Conservation (phyloP, 2,329 filamentous ascomycete genomes). For the Leptoxyphium fumago region DNA sequence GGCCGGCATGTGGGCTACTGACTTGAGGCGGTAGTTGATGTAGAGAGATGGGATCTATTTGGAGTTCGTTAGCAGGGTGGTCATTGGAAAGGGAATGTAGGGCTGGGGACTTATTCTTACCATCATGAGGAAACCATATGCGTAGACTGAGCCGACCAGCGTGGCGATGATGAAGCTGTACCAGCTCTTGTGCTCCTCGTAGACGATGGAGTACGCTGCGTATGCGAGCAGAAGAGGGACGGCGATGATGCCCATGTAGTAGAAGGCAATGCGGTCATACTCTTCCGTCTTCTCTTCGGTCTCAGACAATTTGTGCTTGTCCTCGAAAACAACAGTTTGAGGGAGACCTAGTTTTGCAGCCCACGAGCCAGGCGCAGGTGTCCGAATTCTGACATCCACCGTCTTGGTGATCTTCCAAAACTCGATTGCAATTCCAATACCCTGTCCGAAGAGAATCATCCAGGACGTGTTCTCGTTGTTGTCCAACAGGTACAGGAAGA, state of each 20-base stretch:
- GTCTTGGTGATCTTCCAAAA: slow-evolving; percentile 95
- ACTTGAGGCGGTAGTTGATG: slow-evolving; percentile 94
- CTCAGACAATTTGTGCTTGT: slow-evolving; percentile 90
- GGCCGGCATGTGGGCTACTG: slow-evolving; percentile 87
- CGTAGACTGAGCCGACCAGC: slow-evolving; percentile 88
- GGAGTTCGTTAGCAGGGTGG: slow-evolving; percentile 1
- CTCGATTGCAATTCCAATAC: slow-evolving; percentile 62
- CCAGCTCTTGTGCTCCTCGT: slow-evolving; percentile 95
- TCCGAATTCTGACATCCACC: slow-evolving; percentile 71
- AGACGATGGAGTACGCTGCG: slow-evolving; percentile 77
- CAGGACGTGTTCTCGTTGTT: slow-evolving; percentile 96
- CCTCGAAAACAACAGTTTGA: slow-evolving; percentile 73
- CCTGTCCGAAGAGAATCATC: slow-evolving; percentile 96
- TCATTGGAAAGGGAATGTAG: slow-evolving; percentile 1
- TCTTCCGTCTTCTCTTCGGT: slow-evolving; percentile 97
- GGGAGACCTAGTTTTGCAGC: slow-evolving; percentile 39
- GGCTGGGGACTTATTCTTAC: slow-evolving; percentile 19
- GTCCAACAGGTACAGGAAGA: slow-evolving; percentile 92
- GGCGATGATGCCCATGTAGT: slow-evolving; percentile 87
- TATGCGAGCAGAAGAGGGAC: slow-evolving; percentile 81
- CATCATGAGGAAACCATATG: slow-evolving; percentile 99
- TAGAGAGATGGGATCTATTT: slow-evolving; percentile 62
- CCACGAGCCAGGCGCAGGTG: slow-evolving; percentile 49
- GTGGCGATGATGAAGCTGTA: slow-evolving; percentile 80
- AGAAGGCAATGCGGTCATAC: slow-evolving; percentile 95